Evolutionary conservation across 2,329 filamentous ascomycete genomes (phyloP), one percentile per base, ranked within the genome.

Genomic region (Fusarium sp.): DNA sequence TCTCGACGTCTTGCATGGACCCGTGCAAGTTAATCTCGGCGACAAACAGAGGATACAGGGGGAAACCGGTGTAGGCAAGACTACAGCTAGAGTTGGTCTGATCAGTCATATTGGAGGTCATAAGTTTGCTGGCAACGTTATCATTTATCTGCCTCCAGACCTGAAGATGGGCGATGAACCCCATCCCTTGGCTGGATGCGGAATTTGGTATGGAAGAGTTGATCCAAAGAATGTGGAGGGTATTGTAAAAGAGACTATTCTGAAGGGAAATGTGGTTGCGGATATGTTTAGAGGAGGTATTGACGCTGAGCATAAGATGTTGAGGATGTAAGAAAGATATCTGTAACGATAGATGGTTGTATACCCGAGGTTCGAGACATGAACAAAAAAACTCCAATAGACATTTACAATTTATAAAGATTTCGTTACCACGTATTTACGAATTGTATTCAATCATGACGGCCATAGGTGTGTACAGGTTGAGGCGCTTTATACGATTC

Each of bases 31-130:
- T 8, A 45, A 61, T 28, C 42, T 61, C 11, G 47, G 63, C 4
- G 70, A 73, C 15, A 61, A 41, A 2, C 47, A 60, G 48, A 66
- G 70, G 33, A 75, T 79, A 58, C 73, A 76, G 24, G 76, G 75
- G 10, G 67, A 65, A 9, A 47, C 24, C 3, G 61, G 50, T 0
- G 59, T 44, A 33, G 55, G 51, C 22, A 73, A 68, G 72, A 74
- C 67, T 12, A 83, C 86, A 2, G 92, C 90, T 5, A 84, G 91
- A 53, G 88, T 95, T 1, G 93, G 89, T 0, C 77, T 92, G 61
- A 92, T 95, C 61, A 94, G 91, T 68, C 94, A 97, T 77, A 91
- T 97, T 59, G 93, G 93, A 2, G 94, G 94, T 0, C 94, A 97
- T 82, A 95, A 95, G 80, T 95, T 92, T 79, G 94, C 94, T 1